Base-by-base conservation (phyloP, 257 asterid genomes). In the Solanum chiquidenum region DNA sequence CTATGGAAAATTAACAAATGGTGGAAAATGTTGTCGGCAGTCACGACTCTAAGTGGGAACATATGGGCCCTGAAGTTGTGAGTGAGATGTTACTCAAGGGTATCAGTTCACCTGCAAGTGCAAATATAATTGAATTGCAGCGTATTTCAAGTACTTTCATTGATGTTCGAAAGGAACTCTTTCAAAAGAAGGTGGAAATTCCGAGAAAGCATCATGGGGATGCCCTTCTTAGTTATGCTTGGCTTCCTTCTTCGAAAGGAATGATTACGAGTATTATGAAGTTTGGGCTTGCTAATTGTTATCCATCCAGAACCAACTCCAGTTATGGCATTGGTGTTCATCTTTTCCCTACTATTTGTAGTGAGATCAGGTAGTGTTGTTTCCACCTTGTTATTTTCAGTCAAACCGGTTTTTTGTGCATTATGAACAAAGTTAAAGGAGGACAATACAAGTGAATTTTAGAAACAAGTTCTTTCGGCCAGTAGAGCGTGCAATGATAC, bases 241-340 rank as follows among this genome's bases (percentile, higher is more conserved):
- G 96, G 99, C 95, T 96, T 85, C 99, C 98, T 86, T 94, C 92
- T 90, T 91, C 94, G 21, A 92, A 91, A 87, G 92, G 84, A 89
- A 90, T 93, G 31, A 86, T 91, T 46, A 86, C 88, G 2, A 89
- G 91, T 87, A 90, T 94, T 18, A 62, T 93, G 87, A 91, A 93
- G 44, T 94, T 92, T 90, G 98, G 99, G 25, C 86, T 95, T 86
- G 94, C 94, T 86, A 76, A 86, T 90, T 89, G 89, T 84, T 91
- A 87, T 88, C 88, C 88, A 49, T 86, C 90, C 34, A 93, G 88
- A 46, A 34, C 77, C 83, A 89, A 90, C 88, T 90, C 92, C 62
- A 33, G 76, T 34, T 90, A 92, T 83, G 95, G 94, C 86, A 31
- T 80, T 86, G 98, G 98, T 69, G 90, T 92, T 91, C 89, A 93